These are phyloP conservation scores for Schizophyllum amplum DNA, from an alignment of 1,284 basidiomycete species.

Conservation along the genomic window DNA sequence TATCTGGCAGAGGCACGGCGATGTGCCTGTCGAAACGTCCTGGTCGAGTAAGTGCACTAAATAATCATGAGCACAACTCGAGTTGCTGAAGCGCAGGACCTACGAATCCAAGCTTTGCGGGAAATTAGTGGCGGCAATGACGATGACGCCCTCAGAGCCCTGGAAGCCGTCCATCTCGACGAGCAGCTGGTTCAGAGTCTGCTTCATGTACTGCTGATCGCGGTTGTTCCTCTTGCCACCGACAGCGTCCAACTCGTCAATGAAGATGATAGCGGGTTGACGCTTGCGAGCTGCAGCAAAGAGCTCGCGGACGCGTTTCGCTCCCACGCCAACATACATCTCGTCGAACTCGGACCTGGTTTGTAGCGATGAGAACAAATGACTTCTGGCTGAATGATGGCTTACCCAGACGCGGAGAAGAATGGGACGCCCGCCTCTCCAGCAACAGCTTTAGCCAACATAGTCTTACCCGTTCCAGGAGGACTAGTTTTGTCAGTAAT, in stretches of 20 bases:
- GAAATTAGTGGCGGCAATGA: slow-evolving; percentile 94
- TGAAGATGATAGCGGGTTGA: slow-evolving; percentile 92
- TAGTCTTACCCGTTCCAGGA: slow-evolving; percentile 94
- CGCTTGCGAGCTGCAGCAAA: slow-evolving; percentile 94
- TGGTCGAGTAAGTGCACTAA: slow-evolving; percentile 86
- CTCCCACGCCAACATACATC: slow-evolving; percentile 95
- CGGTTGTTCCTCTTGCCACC: slow-evolving; percentile 87
- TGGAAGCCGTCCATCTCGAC: slow-evolving; percentile 95
- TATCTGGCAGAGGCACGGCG: slow-evolving; percentile 83
- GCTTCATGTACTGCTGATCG: slow-evolving; percentile 86
- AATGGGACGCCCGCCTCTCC: slow-evolving; percentile 96
- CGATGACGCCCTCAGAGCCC: slow-evolving; percentile 85
- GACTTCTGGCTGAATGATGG: not conserved
- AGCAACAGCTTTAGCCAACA: slow-evolving; percentile 92
- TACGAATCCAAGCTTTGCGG: slow-evolving; percentile 85
- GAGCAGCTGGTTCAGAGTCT: slow-evolving; percentile 90
- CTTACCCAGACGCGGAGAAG: slow-evolving; percentile 78
- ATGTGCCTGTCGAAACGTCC: slow-evolving; percentile 92
- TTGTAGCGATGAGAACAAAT: slow-evolving; percentile 8
- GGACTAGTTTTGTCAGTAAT: slow-evolving; percentile 29
- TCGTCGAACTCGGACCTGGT: slow-evolving; percentile 97
- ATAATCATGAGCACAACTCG: slow-evolving; percentile 10
- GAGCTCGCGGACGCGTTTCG: slow-evolving; percentile 92
- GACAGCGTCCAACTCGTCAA: slow-evolving; percentile 89
- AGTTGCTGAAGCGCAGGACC: slow-evolving; percentile 20